Percentiles rank a stretch among this genome's conserved stretches.
Evolutionary conservation across 169 alveolate species (phyloP).

Genomic region (Eimeria acervulina): DNA sequence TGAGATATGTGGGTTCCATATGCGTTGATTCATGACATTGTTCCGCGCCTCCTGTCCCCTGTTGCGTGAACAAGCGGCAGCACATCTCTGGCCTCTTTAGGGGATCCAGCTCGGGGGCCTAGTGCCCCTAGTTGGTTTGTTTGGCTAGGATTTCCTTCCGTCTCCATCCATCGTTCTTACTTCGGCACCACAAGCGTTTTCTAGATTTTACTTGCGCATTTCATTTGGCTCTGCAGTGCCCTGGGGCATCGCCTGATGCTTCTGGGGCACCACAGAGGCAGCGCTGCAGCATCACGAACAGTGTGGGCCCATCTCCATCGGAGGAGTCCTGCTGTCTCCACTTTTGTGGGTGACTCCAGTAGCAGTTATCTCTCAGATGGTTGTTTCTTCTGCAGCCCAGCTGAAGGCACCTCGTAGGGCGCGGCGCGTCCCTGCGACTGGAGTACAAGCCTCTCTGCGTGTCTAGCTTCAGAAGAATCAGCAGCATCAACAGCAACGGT

Average conservation of each 20-base stretch:
- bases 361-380: slow-evolving; percentile 9
- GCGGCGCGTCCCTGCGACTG: slow-evolving; percentile 12
- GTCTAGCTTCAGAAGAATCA: slow-evolving; percentile 1
- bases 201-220: neutral
- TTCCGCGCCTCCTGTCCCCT: slow-evolving; percentile 3
- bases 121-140: slow-evolving; percentile 57
- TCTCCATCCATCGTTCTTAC: neutral
- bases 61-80: slow-evolving; percentile 29
- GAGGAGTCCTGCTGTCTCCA: slow-evolving; percentile 24
- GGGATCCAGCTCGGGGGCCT: slow-evolving; percentile 73
- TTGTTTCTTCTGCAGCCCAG: slow-evolving; percentile 4
- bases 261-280: slow-evolving; percentile 16
- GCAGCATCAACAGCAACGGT: slow-evolving; percentile 4
- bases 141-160: slow-evolving; percentile 40
- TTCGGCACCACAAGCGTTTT: neutral
- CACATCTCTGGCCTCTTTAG: slow-evolving; percentile 12
- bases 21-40: slow-evolving; percentile 21
- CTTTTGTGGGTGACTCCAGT: neutral
- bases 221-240: neutral
- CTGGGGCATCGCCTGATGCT: slow-evolving; percentile 5
- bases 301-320: slow-evolving; percentile 42
- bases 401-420: slow-evolving; percentile 32
- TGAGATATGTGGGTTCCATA: slow-evolving; percentile 12
- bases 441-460: slow-evolving; percentile 4
- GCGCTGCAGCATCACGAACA: neutral